Base-by-base conservation (phyloP, 306 rosid genomes). In the Rubus parviflorus region DNA sequence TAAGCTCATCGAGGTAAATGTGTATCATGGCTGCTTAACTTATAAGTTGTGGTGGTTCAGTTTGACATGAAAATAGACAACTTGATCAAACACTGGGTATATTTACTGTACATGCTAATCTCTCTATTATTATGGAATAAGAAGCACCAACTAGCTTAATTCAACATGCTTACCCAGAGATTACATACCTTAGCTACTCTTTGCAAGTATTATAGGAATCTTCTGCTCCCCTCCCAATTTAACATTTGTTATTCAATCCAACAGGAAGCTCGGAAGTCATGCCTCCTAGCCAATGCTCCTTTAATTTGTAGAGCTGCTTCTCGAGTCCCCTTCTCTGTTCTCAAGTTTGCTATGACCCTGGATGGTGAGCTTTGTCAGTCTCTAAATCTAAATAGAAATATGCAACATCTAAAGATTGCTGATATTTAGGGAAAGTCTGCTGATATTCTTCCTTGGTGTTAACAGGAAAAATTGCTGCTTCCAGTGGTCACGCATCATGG, bases 301-400 rank as follows among this genome's bases (percentile, higher is more conserved):
- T 83, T 95, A 87, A 92, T 92, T 70, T 95, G 96, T 82, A 87
- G 93, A 83, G 96, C 92, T 67, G 87, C 92, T 77, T 95, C 87
- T 1, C 94, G 67, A 68, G 83, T 92, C 68, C 99, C 97, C 42
- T 95, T 90, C 84, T 95, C 97, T 42, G 93, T 95, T 74, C 90
- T 92, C 75, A 95, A 95, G 86, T 95, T 82, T 86, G 97, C 99
- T 12, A 95, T 95, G 99, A 95, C 99, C 23, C 94, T 92, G 79
- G 99, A 95, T 85, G 99, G 98, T 95, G 83, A 85, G 91, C 74
- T 45, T 80, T 79, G 9, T 30, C 23, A 57, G 15, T 75, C 1
- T 61, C 20, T 47, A 4, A 4, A 30, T 30, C 35, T 30, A 30
- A 30, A 30, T 30, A 30, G 2, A 30, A 30, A 30, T 30, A 30